Evolutionary conservation across 176 grass and related monocot genomes (phyloP).

Genomic region (Carex kokanica): DNA sequence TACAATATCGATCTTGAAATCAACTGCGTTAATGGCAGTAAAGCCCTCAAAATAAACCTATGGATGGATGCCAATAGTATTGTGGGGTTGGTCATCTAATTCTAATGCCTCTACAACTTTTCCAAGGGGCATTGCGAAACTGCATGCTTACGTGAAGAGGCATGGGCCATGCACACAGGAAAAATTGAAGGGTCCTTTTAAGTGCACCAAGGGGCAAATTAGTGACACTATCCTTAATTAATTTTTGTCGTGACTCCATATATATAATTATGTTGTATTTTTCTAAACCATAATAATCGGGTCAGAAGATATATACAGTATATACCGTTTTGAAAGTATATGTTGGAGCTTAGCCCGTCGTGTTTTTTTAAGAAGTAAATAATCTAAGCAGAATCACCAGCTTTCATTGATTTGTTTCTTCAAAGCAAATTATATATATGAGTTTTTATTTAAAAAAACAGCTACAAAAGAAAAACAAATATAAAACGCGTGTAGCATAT

Average conservation of each 20-base stretch:
- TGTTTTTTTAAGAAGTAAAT: neutral
- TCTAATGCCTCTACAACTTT: neutral
- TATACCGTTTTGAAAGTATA: too few relatives aligned
- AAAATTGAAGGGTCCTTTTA: neutral
- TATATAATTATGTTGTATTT: neutral
- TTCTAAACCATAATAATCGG: constrained; percentile 12
- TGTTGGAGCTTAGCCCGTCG: neutral
- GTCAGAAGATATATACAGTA: neutral
- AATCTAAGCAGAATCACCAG: too few relatives aligned
- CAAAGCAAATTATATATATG: too few relatives aligned
- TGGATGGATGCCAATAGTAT: neutral
- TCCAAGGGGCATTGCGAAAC: neutral
- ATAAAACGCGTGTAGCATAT: too few relatives aligned
- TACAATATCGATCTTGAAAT: too few relatives aligned
- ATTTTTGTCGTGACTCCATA: neutral
- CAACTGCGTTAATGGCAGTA: neutral
- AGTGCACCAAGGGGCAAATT: constrained; percentile 7
- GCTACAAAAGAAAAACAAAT: too few relatives aligned
- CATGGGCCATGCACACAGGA: constrained; percentile 8
- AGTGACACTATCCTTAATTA: constrained; percentile 12
- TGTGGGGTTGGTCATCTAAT: neutral
- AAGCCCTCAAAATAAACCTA: neutral
- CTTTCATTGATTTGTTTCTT: too few relatives aligned
- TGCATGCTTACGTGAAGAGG: constrained; percentile 4
- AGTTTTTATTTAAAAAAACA: too few relatives aligned